Conservation (phyloP, 2,329 filamentous ascomycete species). For the Macrophomina phaseolina region DNA sequence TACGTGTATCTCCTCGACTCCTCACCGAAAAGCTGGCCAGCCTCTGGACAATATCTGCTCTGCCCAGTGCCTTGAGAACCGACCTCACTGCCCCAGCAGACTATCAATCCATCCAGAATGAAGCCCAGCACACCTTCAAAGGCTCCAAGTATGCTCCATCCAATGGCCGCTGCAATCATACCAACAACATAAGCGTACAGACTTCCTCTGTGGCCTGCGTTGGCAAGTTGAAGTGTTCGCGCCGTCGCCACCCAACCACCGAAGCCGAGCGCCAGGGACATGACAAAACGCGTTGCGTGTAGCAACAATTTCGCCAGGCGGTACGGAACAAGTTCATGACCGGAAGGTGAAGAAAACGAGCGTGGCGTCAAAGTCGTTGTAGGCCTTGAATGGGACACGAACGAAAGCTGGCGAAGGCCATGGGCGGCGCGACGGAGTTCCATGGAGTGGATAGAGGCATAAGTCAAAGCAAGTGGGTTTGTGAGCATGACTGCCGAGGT, state of each 20-base stretch:
- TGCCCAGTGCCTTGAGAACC: conserved; percentile 62
- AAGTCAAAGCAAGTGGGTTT: conserved; percentile 90
- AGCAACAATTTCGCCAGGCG: conserved; percentile 89
- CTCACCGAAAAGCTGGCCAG: conserved; percentile 84
- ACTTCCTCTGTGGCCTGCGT: conserved; percentile 68
- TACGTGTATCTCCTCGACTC: conserved; percentile 30
- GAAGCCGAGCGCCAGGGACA: conserved; percentile 88
- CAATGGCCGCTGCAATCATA: conserved; percentile 89
- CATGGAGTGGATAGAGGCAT: conserved; percentile 91
- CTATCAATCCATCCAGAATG: conserved; percentile 84
- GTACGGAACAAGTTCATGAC: conserved; percentile 76
- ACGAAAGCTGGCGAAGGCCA: conserved; percentile 80
- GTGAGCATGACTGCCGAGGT: conserved; percentile 84
- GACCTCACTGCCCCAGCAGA: conserved; percentile 91
- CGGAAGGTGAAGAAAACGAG: conserved; percentile 46
- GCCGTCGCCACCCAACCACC: conserved; percentile 97
- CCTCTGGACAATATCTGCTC: conserved; percentile 86
- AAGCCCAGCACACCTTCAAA: conserved; percentile 89
- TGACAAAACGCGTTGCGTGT: conserved; percentile 87
- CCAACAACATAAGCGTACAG: conserved; percentile 95
- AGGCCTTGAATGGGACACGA: conserved; percentile 74
- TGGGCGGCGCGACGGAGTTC: conserved; percentile 78
- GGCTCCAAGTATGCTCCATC: conserved; percentile 88
- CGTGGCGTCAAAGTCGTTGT: conserved; percentile 66
- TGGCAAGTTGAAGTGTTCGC: conserved; percentile 70